These are phyloP conservation scores for Cryptomeria japonica DNA, from an alignment of 75 land plant species.

Conservation along the genomic window DNA sequence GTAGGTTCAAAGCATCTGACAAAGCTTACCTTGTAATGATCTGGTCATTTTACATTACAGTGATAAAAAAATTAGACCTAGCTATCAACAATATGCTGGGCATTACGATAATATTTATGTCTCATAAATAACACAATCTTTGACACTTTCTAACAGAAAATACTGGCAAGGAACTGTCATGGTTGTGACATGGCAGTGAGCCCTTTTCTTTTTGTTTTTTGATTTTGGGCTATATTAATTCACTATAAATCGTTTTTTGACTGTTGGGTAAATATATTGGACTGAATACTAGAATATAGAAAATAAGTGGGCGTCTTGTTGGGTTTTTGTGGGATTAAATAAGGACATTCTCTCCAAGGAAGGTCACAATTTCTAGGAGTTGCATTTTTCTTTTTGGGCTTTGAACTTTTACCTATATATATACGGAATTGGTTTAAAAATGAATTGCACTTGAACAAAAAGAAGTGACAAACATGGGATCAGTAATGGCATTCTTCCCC, in stretches of 20 bases:
- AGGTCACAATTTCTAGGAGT: neutral
- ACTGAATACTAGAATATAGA: neutral
- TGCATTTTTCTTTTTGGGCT: too few relatives aligned
- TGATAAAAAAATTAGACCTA: neutral
- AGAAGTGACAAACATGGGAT: too few relatives aligned
- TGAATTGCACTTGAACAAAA: too few relatives aligned
- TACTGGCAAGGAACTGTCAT: neutral
- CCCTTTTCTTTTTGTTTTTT: neutral
- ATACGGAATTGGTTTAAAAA: too few relatives aligned
- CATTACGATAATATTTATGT: neutral
- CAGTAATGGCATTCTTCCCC: too few relatives aligned
- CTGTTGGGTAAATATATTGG: neutral
- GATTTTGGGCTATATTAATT: neutral
- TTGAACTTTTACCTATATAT: too few relatives aligned
- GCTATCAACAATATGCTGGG: neutral
- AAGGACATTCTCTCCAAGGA: neutral
- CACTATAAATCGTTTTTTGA: neutral
- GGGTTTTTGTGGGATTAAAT: neutral
- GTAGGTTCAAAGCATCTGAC: neutral
- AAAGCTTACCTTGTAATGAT: neutral
- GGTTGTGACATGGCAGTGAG: neutral
- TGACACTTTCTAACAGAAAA: neutral
- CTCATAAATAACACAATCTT: neutral
- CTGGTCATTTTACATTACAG: neutral
- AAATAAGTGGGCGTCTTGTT: neutral